Percentiles rank a stretch among this genome's conserved stretches.
These are phyloP conservation scores for Trichoderma guizhouense DNA, from an alignment of 2,329 filamentous ascomycete species.

Conservation along the genomic window DNA sequence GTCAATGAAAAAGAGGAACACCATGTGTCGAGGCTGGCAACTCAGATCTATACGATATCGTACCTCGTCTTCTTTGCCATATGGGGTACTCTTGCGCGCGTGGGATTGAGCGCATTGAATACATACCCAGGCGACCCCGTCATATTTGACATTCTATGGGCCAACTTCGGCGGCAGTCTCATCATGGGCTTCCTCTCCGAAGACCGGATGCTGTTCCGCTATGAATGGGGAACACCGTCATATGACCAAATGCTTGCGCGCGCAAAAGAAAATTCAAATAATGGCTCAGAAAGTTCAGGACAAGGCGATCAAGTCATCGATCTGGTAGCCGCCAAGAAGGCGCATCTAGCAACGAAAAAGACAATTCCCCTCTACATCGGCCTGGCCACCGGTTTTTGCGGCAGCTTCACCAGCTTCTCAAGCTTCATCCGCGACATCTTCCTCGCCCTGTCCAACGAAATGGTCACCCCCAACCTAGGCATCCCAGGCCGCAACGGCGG, in stretches of 20 bases:
- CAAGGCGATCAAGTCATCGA: constrained; percentile 29
- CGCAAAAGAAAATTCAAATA: constrained; percentile 27
- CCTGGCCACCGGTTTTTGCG: constrained; percentile 81
- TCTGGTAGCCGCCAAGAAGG: constrained; percentile 49
- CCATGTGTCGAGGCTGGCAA: constrained; percentile 48
- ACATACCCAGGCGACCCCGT: constrained; percentile 75
- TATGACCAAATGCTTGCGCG: constrained; percentile 37
- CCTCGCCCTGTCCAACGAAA: constrained; percentile 71
- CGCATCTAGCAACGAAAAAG: constrained; percentile 68
- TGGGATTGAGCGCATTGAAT: constrained; percentile 77
- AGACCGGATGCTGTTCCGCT: constrained; percentile 70
- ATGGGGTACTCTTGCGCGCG: constrained; percentile 75
- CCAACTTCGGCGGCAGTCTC: constrained; percentile 78
- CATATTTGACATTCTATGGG: constrained; percentile 74
- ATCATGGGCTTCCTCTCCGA: constrained; percentile 84
- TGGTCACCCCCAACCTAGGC: constrained; percentile 43
- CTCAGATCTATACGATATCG: constrained; percentile 68
- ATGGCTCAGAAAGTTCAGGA: constrained; percentile 30
- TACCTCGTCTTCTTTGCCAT: constrained; percentile 85
- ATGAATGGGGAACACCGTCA: constrained; percentile 56
- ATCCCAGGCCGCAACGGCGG: constrained; percentile 60
- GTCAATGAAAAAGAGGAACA: constrained; percentile 11
- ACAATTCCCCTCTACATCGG: constrained; percentile 85
- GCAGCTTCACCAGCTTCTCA: constrained; percentile 87
- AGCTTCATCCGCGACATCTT: constrained; percentile 79